These are phyloP conservation scores for Geranium incanum DNA, from an alignment of 441 rosid genomes.

Conservation along the genomic window DNA sequence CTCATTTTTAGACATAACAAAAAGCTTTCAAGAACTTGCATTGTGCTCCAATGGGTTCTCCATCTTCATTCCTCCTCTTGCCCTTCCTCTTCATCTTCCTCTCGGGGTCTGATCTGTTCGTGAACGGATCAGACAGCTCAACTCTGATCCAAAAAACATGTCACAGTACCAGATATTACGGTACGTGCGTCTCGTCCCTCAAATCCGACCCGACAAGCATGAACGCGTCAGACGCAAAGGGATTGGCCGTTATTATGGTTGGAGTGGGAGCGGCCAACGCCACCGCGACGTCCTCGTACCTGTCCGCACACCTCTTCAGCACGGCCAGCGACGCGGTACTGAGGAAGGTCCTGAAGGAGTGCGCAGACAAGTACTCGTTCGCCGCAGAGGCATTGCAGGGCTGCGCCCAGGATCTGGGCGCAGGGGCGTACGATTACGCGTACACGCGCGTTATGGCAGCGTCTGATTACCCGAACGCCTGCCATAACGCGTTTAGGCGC, in stretches of 20 bases:
- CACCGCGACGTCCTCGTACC: constrained; percentile 54
- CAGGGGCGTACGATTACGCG: constrained; percentile 58
- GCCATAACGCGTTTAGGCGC: constrained; percentile 51
- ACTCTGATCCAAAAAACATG: constrained; percentile 54
- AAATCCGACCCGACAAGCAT: constrained; percentile 51
- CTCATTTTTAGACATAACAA: background rate
- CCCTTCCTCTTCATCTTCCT: background rate
- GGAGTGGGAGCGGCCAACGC: constrained; percentile 60
- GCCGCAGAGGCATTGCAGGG: constrained; percentile 52
- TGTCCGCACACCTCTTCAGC: constrained; percentile 33
- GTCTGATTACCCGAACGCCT: constrained; percentile 59
- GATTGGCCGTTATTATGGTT: constrained; percentile 55
- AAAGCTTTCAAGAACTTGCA: background rate
- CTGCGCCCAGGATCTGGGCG: constrained; percentile 39
- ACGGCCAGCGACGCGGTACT: constrained; percentile 22
- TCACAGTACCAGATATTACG: constrained; percentile 53
- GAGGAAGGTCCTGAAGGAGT: constrained; percentile 43
- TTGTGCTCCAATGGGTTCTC: background rate
- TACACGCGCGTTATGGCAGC: constrained; percentile 64
- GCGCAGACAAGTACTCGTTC: constrained; percentile 57
- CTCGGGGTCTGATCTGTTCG: background rate
- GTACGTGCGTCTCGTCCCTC: constrained; percentile 67
- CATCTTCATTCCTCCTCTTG: background rate
- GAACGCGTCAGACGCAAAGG: constrained; percentile 45
- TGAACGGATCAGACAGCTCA: background rate